A percentile compares a stretch with the other conserved stretches of the same genome.
Evolutionary conservation across 345 rosid genomes (phyloP).

Genomic region (Toxicodendron radicans): DNA sequence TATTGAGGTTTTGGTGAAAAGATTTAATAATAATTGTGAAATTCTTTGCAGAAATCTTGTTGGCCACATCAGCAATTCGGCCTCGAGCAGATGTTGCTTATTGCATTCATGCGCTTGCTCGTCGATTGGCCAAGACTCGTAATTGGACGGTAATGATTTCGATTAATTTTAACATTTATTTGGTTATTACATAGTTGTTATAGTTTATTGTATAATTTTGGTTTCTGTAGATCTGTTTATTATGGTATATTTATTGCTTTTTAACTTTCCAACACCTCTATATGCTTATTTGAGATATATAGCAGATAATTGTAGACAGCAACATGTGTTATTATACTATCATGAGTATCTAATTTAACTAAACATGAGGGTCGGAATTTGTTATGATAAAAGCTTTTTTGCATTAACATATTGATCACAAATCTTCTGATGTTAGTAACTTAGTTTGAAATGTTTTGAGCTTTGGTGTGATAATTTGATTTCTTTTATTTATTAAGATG

Average conservation of each 20-base stretch:
- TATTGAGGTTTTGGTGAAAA: neutral
- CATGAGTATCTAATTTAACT: neutral
- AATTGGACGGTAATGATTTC: constrained; percentile 76
- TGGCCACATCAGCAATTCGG: constrained; percentile 71
- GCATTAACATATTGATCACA: neutral
- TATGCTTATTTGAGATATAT: neutral
- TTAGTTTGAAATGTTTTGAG: neutral
- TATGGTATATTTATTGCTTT: neutral
- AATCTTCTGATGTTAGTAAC: neutral
- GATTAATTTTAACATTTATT: neutral
- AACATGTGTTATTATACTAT: neutral
- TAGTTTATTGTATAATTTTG: neutral
- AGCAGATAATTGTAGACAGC: neutral
- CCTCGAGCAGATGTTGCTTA: constrained; percentile 95
- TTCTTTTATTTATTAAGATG: neutral
- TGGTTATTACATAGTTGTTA: neutral
- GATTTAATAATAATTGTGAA: too few species aligned
- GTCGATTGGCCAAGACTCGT: constrained; percentile 78
- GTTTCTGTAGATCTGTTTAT: neutral
- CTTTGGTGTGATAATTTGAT: neutral
- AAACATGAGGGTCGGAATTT: neutral
- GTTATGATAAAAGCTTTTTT: neutral
- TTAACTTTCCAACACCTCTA: neutral
- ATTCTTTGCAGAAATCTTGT: constrained; percentile 55
- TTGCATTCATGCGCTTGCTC: constrained; percentile 80